A percentile compares a stretch with the other conserved stretches of the same genome.
Conservation (phyloP, 176 grass and related monocot species). For the Zoysia pacifica region DNA sequence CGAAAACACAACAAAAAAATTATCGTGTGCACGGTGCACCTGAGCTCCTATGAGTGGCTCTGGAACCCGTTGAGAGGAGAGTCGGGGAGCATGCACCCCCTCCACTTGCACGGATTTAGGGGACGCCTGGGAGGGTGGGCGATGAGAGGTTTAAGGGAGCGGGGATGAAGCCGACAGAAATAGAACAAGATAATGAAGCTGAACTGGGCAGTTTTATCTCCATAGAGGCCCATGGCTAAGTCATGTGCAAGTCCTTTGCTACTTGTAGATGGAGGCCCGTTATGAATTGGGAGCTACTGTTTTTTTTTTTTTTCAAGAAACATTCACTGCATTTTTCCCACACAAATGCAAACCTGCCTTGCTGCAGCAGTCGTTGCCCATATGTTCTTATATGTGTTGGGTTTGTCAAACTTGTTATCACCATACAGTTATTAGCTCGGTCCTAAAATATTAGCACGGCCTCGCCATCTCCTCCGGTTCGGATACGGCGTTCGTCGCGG, state of each 20-base stretch:
- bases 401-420: too few species aligned
- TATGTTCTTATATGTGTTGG: too few species aligned
- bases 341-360: too few species aligned
- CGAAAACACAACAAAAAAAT: neutral
- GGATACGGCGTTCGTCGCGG: neutral
- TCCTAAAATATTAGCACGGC: neutral
- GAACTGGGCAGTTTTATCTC: slow-evolving; percentile 6
- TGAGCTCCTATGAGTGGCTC: slow-evolving; percentile 5
- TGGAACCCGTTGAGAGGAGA: slow-evolving; percentile 10
- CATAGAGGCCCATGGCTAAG: neutral
- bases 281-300: too few species aligned
- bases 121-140: neutral
- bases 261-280: neutral
- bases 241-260: neutral
- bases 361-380: too few species aligned
- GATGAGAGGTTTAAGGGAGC: neutral
- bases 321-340: too few species aligned
- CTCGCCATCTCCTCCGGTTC: neutral
- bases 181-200: neutral
- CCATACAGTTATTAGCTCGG: too few species aligned
- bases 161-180: neutral
- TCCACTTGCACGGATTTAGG: slow-evolving; percentile 47
- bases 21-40: neutral
- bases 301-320: too few species aligned
- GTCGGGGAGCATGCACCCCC: neutral